Base-by-base conservation (phyloP, 2,329 filamentous ascomycete species). In the Fusarium sp. region DNA sequence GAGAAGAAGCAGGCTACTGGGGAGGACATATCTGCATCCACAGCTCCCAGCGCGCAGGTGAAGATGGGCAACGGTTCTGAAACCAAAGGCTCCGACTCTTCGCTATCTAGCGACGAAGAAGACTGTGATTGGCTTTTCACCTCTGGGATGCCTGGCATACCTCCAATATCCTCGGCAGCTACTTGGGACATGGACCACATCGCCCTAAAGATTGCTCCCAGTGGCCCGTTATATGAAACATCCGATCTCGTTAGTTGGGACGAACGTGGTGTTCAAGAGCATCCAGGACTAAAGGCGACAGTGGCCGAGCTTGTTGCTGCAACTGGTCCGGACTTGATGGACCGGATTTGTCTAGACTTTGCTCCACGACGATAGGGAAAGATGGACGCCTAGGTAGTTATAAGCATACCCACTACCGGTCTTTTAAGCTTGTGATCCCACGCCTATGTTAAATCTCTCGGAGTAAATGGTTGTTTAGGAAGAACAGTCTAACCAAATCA, bases 261-360 rank as follows among this genome's bases (percentile, higher is more conserved):
- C 0, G 75, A 80, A 2, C 83, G 86, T 48, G 79, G 81, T 34
- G 79, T 91, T 5, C 76, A 79, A 15, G 82, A 89, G 51, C 78
- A 82, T 20, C 78, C 80, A 8, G 84, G 84, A 2, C 78, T 92
- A 34, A 92, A 90, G 75, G 85, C 87, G 1, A 83, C 85, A 38
- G 84, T 94, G 62, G 91, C 88, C 2, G 91, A 94, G 74, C 76
- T 94, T 53, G 86, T 90, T 6, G 90, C 91, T 6, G 87, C 87
- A 13, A 78, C 93, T 46, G 92, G 92, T 1, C 82, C 85, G 2
- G 87, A 90, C 45, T 76, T 91, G 51, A 82, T 88, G 46, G 80
- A 79, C 22, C 81, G 84, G 54, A 81, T 92, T 20, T 87, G 89
- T 44, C 78, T 94, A 16, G 86, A 91, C 72, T 86, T 91, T 62